These are phyloP conservation scores for Lachancea meyersii DNA, from an alignment of 805 yeast genomes.

Conservation along the genomic window DNA sequence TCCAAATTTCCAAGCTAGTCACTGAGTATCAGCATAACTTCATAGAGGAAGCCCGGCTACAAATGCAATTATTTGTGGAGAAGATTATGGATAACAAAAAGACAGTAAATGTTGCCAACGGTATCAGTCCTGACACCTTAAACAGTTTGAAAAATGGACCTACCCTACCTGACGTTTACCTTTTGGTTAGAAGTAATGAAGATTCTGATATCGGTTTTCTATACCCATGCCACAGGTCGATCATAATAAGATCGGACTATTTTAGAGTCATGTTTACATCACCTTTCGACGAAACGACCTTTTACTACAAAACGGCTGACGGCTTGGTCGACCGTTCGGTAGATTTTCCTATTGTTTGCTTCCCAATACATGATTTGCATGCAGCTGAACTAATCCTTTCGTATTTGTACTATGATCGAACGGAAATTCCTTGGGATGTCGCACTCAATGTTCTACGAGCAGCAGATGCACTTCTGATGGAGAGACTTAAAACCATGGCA, in stretches of 20 bases:
- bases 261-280: constrained; percentile 59
- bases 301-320: constrained; percentile 3
- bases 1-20: constrained; percentile 31
- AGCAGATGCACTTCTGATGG: constrained; percentile 53
- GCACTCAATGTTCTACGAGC: constrained; percentile 52
- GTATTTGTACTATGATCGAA: constrained; percentile 56
- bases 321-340: constrained; percentile 2
- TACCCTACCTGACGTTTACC: constrained; percentile 41
- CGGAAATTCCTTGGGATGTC: constrained; percentile 42
- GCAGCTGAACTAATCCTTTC: constrained; percentile 47
- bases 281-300: constrained; percentile 35
- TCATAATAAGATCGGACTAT: constrained; percentile 56
- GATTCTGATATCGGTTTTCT: constrained; percentile 22
- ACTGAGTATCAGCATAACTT: constrained; percentile 30
- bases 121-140: neutral
- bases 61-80: constrained; percentile 21
- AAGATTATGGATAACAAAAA: constrained; percentile 14
- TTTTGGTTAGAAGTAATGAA: constrained; percentile 33
- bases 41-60: constrained; percentile 26
- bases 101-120: constrained; percentile 4
- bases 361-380: constrained; percentile 23
- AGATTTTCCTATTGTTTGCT: constrained; percentile 24
- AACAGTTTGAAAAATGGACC: constrained; percentile 1
- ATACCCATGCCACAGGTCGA: constrained; percentile 61
- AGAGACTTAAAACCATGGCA: constrained; percentile 59